Conservation (phyloP, 495 filamentous ascomycete genomes). For the Penicillium subrubescens region DNA sequence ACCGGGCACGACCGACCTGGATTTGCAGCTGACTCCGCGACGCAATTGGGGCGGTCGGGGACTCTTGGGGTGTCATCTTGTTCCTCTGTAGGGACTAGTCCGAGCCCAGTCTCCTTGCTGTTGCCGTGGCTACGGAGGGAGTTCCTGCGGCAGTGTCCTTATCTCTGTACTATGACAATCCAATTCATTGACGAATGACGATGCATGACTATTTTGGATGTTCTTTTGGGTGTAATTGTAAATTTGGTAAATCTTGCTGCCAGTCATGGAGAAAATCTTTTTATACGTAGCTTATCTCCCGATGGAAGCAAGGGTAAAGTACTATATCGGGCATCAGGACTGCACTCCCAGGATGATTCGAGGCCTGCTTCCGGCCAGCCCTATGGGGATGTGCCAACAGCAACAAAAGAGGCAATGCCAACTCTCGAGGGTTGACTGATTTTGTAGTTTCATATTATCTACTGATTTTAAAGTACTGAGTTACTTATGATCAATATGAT, state of each 20-base stretch:
- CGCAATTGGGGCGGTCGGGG: constrained; percentile 88
- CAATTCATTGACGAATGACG: constrained; percentile 9
- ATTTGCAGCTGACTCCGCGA: constrained; percentile 71
- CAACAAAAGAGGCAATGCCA: not conserved
- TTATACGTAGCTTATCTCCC: not conserved
- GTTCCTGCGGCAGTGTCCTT: not conserved
- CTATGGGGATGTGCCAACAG: not conserved
- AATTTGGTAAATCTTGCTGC: not conserved
- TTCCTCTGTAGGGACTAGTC: constrained; percentile 58
- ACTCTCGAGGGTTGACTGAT: not conserved
- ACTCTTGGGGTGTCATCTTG: constrained; percentile 82
- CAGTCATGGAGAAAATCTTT: not conserved
- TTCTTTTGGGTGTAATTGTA: not conserved
- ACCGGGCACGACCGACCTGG: constrained; percentile 54
- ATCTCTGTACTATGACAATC: constrained; percentile 7
- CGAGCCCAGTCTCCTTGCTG: constrained; percentile 5
- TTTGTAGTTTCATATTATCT: not conserved
- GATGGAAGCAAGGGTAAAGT: not conserved
- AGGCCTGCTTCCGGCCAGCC: not conserved
- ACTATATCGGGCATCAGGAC: not conserved
- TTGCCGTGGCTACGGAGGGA: constrained; percentile 13
- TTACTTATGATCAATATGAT: not conserved
- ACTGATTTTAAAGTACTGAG: not conserved
- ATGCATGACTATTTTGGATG: not conserved
- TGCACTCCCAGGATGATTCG: not conserved